Evolutionary conservation across 352 stramenopile genomes (phyloP).

Genomic region (Phytophthora capsici): DNA sequence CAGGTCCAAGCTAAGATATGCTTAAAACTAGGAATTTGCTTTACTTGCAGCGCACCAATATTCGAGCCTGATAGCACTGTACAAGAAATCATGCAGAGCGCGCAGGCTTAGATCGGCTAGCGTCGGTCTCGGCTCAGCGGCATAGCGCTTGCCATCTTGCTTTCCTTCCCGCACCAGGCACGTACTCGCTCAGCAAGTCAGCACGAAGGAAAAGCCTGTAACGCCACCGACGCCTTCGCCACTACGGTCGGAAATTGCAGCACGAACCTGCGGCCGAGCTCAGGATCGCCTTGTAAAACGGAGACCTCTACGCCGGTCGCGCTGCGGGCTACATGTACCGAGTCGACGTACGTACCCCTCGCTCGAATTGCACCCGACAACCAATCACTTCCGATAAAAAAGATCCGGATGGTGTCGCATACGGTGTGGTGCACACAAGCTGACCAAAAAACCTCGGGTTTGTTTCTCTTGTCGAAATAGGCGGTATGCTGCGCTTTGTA

Average conservation of each 20-base stretch:
- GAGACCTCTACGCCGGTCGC: background rate
- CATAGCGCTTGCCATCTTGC: background rate
- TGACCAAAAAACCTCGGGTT: conserved; percentile 16
- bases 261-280: no score
- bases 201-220: no score
- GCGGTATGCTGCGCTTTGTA: conserved; percentile 21
- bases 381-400: conserved; percentile 34
- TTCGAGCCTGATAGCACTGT: no score
- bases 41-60: no score
- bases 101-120: background rate
- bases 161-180: background rate
- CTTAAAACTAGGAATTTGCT: no score
- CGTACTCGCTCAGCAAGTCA: background rate
- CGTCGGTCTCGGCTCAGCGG: conserved; percentile 1
- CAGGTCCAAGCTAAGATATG: no score
- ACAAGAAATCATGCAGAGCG: background rate
- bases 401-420: conserved; percentile 31
- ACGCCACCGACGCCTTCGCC: no score
- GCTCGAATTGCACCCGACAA: conserved; percentile 30
- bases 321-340: no score
- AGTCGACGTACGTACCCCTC: conserved; percentile 12
- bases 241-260: no score
- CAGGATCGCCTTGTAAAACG: no score
- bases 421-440: conserved; percentile 15
- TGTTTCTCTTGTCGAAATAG: conserved; percentile 27